A percentile compares a stretch with the other conserved stretches of the same genome.
These are phyloP conservation scores for Fraxinus latifolia DNA, from an alignment of 305 asterid genomes.

Conservation along the genomic window DNA sequence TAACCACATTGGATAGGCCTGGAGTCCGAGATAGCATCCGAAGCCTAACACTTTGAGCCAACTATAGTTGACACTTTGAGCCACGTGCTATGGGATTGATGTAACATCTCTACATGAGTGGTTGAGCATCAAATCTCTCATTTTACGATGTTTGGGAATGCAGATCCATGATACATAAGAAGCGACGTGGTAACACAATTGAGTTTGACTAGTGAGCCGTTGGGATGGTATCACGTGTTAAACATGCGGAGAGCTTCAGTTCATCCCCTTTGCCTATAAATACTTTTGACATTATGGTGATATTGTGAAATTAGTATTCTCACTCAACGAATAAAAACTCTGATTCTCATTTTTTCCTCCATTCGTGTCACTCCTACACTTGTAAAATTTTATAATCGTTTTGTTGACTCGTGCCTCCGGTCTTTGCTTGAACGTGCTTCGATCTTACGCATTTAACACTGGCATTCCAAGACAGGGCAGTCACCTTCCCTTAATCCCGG, in stretches of 20 bases:
- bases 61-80: neutral
- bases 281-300: neutral
- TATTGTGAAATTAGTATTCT: neutral
- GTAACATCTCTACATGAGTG: neutral
- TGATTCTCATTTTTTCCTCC: no score
- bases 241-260: neutral
- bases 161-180: neutral
- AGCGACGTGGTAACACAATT: neutral
- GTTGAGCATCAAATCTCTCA: neutral
- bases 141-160: neutral
- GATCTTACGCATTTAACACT: neutral
- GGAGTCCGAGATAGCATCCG: neutral
- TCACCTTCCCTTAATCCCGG: conserved; percentile 32
- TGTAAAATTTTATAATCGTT: no score
- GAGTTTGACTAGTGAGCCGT: neutral
- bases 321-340: neutral
- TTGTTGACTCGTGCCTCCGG: neutral
- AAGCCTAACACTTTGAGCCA: neutral
- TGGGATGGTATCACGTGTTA: neutral
- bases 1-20: neutral
- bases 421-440: neutral
- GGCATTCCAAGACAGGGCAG: conserved; percentile 34
- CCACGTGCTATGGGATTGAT: neutral
- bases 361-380: neutral
- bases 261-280: neutral